Evolutionary conservation across 129 eudicot genomes (phyloP).

Genomic region (Artemisia tridentata): DNA sequence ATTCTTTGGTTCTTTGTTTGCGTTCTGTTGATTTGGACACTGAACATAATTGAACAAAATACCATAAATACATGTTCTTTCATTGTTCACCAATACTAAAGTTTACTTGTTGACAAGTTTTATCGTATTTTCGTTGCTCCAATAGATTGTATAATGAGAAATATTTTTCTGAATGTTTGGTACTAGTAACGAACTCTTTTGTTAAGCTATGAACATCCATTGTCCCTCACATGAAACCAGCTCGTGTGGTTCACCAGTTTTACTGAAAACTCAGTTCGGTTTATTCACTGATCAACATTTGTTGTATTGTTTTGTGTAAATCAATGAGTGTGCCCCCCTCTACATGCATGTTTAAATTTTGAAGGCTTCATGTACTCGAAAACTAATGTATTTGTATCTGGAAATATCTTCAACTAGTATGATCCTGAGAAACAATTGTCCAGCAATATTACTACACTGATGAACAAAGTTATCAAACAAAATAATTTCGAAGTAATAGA

Average conservation of each 20-base stretch:
- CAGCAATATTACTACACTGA: background rate
- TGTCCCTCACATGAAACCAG: too few relatives aligned
- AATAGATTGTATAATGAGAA: background rate
- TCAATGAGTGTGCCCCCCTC: too few relatives aligned
- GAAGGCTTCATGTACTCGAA: background rate
- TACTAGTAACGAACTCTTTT: background rate
- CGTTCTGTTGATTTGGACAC: constrained; percentile 10
- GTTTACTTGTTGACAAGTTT: background rate
- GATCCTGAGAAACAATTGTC: background rate
- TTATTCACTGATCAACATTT: too few relatives aligned
- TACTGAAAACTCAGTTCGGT: too few relatives aligned
- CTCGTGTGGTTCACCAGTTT: too few relatives aligned
- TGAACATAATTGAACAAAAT: background rate
- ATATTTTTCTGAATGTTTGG: background rate
- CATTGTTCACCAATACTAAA: constrained; percentile 1
- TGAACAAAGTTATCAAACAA: background rate
- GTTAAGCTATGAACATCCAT: too few relatives aligned
- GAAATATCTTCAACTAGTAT: background rate
- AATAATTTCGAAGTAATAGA: background rate
- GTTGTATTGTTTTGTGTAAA: too few relatives aligned
- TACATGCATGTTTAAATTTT: background rate
- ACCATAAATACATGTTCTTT: constrained; percentile 18
- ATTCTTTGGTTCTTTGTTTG: constrained; percentile 19
- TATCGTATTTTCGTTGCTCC: background rate
- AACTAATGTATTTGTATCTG: background rate